A percentile compares a stretch with the other conserved stretches of the same genome.
Conservation (phyloP, 768 basidiomycete species). For the Mycena capillaripes region DNA sequence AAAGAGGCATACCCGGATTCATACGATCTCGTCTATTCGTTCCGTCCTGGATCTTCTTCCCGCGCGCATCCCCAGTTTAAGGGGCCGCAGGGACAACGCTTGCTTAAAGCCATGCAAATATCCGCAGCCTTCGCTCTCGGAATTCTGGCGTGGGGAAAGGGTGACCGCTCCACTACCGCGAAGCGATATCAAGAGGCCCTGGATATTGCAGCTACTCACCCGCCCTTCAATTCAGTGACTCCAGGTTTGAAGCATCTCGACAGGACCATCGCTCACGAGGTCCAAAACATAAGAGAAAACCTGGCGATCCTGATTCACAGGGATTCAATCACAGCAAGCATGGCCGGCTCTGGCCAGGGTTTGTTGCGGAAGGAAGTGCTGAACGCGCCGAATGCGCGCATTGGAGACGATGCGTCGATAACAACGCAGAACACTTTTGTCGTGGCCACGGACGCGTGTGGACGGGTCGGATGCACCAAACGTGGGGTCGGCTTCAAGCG, state of each 20-base stretch:
- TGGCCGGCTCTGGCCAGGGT: constrained; percentile 24
- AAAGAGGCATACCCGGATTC: constrained; percentile 45
- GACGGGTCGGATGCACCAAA: constrained; percentile 40
- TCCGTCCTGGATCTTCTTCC: constrained; percentile 38
- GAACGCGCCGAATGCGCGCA: constrained; percentile 35
- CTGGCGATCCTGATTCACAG: constrained; percentile 41
- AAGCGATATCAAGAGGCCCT: constrained; percentile 50
- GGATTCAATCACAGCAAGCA: constrained; percentile 39
- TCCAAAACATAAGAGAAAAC: constrained; percentile 42
- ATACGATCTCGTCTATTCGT: constrained; percentile 46
- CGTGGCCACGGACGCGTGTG: constrained; percentile 48
- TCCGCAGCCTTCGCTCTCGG: constrained; percentile 46
- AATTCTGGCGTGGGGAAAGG: constrained; percentile 48
- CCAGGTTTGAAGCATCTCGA: constrained; percentile 41
- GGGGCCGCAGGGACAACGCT: constrained; percentile 38
- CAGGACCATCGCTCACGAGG: constrained; percentile 37
- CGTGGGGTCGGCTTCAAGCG: constrained; percentile 43
- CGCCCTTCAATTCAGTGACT: constrained; percentile 33
- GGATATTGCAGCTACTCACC: constrained; percentile 44
- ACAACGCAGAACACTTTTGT: constrained; percentile 34
- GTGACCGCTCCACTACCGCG: constrained; percentile 48
- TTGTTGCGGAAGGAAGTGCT: constrained; percentile 41
- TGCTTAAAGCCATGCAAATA: constrained; percentile 51
- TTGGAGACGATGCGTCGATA: constrained; percentile 37
- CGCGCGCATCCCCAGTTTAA: constrained; percentile 40